Evolutionary conservation across 2,329 filamentous ascomycete genomes (phyloP), one percentile per base, ranked within the genome.

Genomic region (Phialocephala subalpina): DNA sequence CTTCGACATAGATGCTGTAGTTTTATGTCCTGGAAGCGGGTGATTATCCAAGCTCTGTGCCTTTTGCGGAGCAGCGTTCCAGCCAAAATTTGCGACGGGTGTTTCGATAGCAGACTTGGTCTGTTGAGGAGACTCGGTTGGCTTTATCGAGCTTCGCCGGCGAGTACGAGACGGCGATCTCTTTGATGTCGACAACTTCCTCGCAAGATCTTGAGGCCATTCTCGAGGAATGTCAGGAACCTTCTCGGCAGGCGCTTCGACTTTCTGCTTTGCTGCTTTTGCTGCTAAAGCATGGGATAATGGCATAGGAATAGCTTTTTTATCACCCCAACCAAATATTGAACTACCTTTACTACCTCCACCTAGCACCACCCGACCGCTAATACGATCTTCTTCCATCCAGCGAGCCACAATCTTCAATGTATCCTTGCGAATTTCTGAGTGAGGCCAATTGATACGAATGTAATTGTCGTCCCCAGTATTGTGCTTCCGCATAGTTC

Each of bases 351-450:
- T 83, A 20, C 81, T 80, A 20, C 75, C 75, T 27, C 81, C 81
- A 8, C 82, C 82, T 11, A 85, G 76, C 0, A 79, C 79, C 14
- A 81, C 77, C 57, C 83, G 82, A 1, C 86, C 85, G 1, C 84
- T 80, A 33, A 87, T 84, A 0, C 86, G 85, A 70, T 88, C 87
- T 70, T 90, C 85, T 70, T 89, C 86, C 82, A 90, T 88, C 89
- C 89, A 91, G 29, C 86, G 82, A 29, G 85, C 82, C 20, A 91
- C 87, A 47, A 87, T 86, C 64, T 84, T 82, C 65, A 88, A 81
- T 0, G 84, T 86, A 9, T 87, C 82, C 14, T 77, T 76, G 27
- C 86, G 86, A 1, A 87, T 77, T 7, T 81, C 77, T 0, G 87
- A 90, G n/a, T 80, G 77, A 3, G 73, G 69, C 88, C 89, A 91